Base-by-base conservation (phyloP, 2,329 filamentous ascomycete genomes). In the Malbranchea zuffiana region DNA sequence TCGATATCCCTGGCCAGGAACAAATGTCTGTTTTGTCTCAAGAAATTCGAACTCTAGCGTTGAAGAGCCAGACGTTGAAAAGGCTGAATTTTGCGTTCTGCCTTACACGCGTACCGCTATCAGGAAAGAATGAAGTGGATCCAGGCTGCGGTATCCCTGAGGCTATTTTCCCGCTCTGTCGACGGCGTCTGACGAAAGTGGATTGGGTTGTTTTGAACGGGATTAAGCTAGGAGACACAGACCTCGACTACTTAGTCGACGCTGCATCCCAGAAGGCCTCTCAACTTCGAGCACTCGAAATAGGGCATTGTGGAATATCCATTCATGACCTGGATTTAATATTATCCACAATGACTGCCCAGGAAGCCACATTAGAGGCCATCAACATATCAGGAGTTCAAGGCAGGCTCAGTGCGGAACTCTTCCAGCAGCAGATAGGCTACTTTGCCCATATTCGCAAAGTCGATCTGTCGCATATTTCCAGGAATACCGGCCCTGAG, bases 161-260 rank as follows among this genome's bases (percentile, higher is more conserved):
- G 52, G 79, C 78, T 2, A 62, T 83, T 4, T 76, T 80, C 47
- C 76, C 78, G 1, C 61, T 82, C 4, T 81, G 76, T 56, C 74
- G 74, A 44, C 70, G 73, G 43, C 72, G 79, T 47, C 66, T 76
- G 16, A 82, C 79, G 0, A 79, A 76, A 47, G 73, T 82, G 12
- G 75, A 80, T 51, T 83, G 79, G 78, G 71, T 83, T 36, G 67
- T 73, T 15, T 57, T 83, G 41, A 82, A 75, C 42, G 76, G 76
- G 8, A 78, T 82, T 43, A 69, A 73, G 42, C 67, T 83, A n/a
- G 77, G 75, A 26, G 79, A 83, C 37, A 74, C 75, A 0, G 80
- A 83, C 55, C 60, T 82, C 36, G 79, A 82, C 44, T 68, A 64
- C 47, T 50, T 80, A 30, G 74, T 81, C 29, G 76, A 77, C 45